Conservation (phyloP, 108 stramenopile genomes). For the Schizochytrium sp. region DNA sequence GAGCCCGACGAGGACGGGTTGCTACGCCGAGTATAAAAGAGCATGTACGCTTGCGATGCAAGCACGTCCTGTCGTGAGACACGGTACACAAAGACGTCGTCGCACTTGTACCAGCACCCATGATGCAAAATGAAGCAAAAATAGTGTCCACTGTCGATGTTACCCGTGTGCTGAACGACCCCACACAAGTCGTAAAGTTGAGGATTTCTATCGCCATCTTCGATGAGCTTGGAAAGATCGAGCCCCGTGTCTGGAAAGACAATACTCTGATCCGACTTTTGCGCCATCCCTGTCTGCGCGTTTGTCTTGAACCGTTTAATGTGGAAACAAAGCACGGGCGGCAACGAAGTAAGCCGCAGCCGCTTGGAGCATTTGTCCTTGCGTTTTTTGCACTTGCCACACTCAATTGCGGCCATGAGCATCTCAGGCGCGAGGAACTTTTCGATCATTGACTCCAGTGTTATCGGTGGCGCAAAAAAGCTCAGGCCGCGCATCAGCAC, state of each 20-base stretch:
- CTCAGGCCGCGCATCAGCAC: neutral
- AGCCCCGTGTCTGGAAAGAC: neutral
- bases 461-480: neutral
- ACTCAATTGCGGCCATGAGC: neutral
- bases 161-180: neutral
- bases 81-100: neutral
- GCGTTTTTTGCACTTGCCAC: neutral
- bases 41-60: neutral
- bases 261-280: neutral
- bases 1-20: neutral
- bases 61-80: neutral
- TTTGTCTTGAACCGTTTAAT: conserved; percentile 4
- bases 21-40: neutral
- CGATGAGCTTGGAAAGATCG: neutral
- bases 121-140: conserved; percentile 3
- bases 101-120: neutral
- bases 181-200: neutral
- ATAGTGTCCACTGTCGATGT: conserved; percentile 4
- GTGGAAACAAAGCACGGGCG: neutral
- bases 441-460: neutral
- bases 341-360: neutral
- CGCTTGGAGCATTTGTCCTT: conserved; percentile 8
- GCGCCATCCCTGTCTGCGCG: neutral
- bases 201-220: neutral
- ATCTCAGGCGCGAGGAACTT: conserved; percentile 1